A percentile compares a stretch with the other conserved stretches of the same genome.
phyloP scores from a whole-genome alignment of 2,329 filamentous ascomycete genomes.

The Fusarium austroafricanum region DNA sequence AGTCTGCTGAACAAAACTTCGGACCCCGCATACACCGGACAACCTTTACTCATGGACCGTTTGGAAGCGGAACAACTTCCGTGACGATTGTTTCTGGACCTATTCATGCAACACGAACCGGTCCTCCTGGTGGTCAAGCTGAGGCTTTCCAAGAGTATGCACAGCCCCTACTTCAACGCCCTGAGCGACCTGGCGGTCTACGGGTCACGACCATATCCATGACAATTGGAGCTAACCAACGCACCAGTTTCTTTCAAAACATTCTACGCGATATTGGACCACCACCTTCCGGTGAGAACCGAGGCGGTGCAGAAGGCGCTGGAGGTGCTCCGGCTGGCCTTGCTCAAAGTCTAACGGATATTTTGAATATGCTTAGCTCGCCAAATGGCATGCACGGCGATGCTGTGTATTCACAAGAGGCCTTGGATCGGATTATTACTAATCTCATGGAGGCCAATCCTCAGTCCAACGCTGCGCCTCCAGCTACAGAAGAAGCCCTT shows the following conservation, averaged over 20 bases:
- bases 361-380: slow-evolving; percentile 66
- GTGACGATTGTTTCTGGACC: slow-evolving; percentile 62
- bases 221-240: slow-evolving; percentile 49
- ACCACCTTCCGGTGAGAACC: slow-evolving; percentile 40
- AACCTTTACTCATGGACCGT: slow-evolving; percentile 52
- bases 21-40: slow-evolving; percentile 52
- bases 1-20: slow-evolving; percentile 31
- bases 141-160: slow-evolving; percentile 64
- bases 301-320: slow-evolving; percentile 38
- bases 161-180: slow-evolving; percentile 25
- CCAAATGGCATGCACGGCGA: slow-evolving; percentile 73
- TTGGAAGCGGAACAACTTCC: slow-evolving; percentile 58
- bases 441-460: slow-evolving; percentile 88
- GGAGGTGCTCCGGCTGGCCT: slow-evolving; percentile 41
- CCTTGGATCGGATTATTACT: slow-evolving; percentile 87
- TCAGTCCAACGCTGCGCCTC: slow-evolving; percentile 81
- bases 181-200: slow-evolving; percentile 28
- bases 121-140: slow-evolving; percentile 30
- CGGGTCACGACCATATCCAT: slow-evolving; percentile 35
- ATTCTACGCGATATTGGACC: slow-evolving; percentile 56
- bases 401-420: slow-evolving; percentile 90
- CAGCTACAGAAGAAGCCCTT: slow-evolving; percentile 81
- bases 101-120: slow-evolving; percentile 34
- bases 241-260: slow-evolving; percentile 59
- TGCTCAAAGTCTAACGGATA: slow-evolving; percentile 59